phyloP scores from a whole-genome alignment of 2,329 filamentous ascomycete species.

The Cladorrhinum sp. region DNA sequence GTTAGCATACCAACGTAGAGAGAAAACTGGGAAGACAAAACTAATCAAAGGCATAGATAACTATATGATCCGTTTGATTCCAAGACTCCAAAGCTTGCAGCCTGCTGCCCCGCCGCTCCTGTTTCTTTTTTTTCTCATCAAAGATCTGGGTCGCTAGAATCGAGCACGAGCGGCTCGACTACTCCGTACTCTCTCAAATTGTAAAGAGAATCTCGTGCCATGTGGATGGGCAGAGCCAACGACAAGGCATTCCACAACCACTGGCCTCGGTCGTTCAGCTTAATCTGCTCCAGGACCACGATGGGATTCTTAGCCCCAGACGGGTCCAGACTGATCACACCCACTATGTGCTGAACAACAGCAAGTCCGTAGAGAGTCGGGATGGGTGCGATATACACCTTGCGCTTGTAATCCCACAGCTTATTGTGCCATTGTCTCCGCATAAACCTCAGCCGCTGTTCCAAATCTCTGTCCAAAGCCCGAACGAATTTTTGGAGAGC shows the following conservation, averaged over 20 bases:
- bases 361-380: constrained; percentile 42
- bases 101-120: not conserved
- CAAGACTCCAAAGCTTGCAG: not conserved
- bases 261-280: constrained; percentile 32
- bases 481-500: constrained; percentile 11
- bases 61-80: not conserved
- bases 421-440: constrained; percentile 20
- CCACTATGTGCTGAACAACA: constrained; percentile 49
- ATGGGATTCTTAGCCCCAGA: constrained; percentile 30
- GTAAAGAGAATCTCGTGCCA: constrained; percentile 31
- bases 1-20: not conserved
- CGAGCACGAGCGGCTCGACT: not conserved
- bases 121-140: constrained; percentile 12
- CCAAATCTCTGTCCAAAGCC: constrained; percentile 17
- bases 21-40: not conserved
- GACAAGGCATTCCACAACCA: constrained; percentile 38
- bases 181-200: constrained; percentile 15
- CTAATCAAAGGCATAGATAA: not conserved
- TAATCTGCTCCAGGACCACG: constrained; percentile 31
- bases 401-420: constrained; percentile 15
- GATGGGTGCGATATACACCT: constrained; percentile 20
- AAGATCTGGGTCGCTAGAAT: constrained; percentile 25
- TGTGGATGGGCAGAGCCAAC: constrained; percentile 36
- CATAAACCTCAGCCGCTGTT: constrained; percentile 15
- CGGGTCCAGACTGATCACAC: constrained; percentile 44